Percentiles rank a stretch among this genome's conserved stretches.
Conservation (phyloP, 176 grass and related monocot species). For the Aegilops sharonensis region DNA sequence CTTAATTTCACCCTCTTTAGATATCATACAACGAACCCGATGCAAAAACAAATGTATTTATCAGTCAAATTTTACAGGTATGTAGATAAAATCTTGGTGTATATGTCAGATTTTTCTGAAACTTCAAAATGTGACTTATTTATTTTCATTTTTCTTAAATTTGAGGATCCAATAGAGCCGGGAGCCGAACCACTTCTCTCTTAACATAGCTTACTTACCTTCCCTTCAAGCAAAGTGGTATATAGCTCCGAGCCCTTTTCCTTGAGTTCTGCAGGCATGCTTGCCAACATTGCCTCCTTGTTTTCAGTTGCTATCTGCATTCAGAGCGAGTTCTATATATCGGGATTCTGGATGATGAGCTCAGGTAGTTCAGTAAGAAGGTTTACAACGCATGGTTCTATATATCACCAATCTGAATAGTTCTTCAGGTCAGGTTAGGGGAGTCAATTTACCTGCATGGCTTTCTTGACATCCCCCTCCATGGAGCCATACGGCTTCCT, state of each 20-base stretch:
- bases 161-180: neutral
- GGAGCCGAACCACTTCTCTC: no score
- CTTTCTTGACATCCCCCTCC: constrained; percentile 86
- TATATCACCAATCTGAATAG: neutral
- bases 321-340: constrained; percentile 9
- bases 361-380: constrained; percentile 1
- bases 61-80: neutral
- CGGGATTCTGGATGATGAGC: neutral
- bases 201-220: constrained; percentile 40
- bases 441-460: constrained; percentile 57
- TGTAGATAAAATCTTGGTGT: neutral
- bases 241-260: constrained; percentile 72
- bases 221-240: constrained; percentile 72
- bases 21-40: neutral
- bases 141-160: neutral
- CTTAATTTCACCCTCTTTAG: neutral
- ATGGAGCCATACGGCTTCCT: constrained; percentile 89
- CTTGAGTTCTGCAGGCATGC: constrained; percentile 63
- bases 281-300: constrained; percentile 73
- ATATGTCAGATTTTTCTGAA: neutral
- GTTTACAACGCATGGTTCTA: neutral
- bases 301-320: constrained; percentile 76
- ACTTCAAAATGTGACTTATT: neutral
- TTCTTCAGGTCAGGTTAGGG: neutral
- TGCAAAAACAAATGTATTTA: neutral